phyloP scores from a whole-genome alignment of 345 rosid genomes.

The Toxicodendron radicans region DNA sequence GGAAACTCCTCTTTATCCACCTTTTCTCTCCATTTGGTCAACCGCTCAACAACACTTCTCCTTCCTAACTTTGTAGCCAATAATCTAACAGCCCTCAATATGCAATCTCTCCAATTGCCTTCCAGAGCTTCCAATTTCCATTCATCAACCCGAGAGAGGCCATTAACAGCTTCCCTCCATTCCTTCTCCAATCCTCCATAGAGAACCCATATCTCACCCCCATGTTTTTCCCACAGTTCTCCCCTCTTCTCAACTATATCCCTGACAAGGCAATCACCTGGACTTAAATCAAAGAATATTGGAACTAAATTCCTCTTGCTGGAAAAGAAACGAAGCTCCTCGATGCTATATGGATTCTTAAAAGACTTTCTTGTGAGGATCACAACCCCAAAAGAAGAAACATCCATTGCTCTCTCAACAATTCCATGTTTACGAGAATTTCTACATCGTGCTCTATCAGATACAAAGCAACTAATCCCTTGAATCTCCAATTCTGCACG shows the following conservation, averaged over 20 bases:
- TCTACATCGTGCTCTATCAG: constrained; percentile 77
- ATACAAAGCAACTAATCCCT: constrained; percentile 87
- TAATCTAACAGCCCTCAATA: constrained; percentile 64
- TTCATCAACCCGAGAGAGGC: constrained; percentile 71
- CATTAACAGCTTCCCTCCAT: constrained; percentile 85
- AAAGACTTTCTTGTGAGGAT: constrained; percentile 79
- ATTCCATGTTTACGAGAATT: constrained; percentile 65
- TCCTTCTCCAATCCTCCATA: constrained; percentile 91
- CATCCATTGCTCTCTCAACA: constrained; percentile 79
- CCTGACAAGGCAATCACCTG: constrained; percentile 84
- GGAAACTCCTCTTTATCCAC: constrained; percentile 89
- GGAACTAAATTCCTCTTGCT: constrained; percentile 93
- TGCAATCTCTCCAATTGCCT: constrained; percentile 93
- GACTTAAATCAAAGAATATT: constrained; percentile 75
- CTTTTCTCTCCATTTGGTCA: constrained; percentile 83
- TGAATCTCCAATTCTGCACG: constrained; percentile 88
- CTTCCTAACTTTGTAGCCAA: constrained; percentile 81
- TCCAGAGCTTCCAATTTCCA: constrained; percentile 92
- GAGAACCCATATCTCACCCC: constrained; percentile 80
- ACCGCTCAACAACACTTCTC: constrained; percentile 80
- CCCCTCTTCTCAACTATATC: constrained; percentile 95
- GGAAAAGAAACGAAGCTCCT: constrained; percentile 77
- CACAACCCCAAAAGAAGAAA: constrained; percentile 82
- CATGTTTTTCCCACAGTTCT: constrained; percentile 90
- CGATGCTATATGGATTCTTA: constrained; percentile 74